Percentiles rank a stretch among this genome's conserved stretches.
Conservation (phyloP, 345 rosid species). For the Orychophragmus violaceus region DNA sequence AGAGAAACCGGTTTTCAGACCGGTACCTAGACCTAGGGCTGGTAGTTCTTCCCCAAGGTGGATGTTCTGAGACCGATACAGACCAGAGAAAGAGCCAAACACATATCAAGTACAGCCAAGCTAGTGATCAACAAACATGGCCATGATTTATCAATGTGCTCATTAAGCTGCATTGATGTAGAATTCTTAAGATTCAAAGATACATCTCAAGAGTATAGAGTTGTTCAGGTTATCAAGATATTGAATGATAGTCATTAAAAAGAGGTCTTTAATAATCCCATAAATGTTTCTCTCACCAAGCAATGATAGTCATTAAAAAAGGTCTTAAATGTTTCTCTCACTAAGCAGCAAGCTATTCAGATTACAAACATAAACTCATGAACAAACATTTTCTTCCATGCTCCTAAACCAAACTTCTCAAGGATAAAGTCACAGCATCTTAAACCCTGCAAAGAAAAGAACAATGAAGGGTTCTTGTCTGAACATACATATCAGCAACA, state of each 20-base stretch:
- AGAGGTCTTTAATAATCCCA: background rate
- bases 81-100: constrained; percentile 4
- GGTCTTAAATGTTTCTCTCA: background rate
- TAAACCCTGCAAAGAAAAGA: background rate
- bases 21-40: constrained; percentile 39
- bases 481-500: background rate
- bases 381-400: constrained; percentile 4
- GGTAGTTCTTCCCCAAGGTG: constrained; percentile 71
- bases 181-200: constrained; percentile 11
- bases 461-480: background rate
- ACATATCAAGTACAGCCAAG: background rate
- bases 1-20: constrained; percentile 36
- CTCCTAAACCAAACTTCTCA: background rate
- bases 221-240: background rate
- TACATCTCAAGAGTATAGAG: background rate
- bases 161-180: background rate
- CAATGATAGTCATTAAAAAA: background rate
- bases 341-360: background rate
- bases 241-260: background rate
- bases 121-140: background rate
- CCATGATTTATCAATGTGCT: background rate
- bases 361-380: constrained; percentile 5
- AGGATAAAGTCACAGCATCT: background rate
- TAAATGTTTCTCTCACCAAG: background rate
- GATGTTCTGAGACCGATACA: constrained; percentile 50